phyloP scores from a whole-genome alignment of 2,329 filamentous ascomycete species.

The Hymenoscyphus albidus region DNA sequence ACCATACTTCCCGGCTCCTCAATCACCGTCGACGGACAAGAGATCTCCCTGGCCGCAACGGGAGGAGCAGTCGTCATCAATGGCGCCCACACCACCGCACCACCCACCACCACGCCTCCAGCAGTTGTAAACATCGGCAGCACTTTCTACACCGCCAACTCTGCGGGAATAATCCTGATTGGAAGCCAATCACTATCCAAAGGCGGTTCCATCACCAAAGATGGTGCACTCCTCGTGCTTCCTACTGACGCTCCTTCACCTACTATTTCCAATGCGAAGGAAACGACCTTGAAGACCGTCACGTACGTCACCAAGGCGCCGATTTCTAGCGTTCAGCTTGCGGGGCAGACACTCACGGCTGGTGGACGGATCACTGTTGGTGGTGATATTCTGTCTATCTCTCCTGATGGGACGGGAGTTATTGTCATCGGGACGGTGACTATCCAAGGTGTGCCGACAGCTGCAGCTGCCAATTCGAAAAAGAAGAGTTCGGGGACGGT shows the following conservation, averaged over 20 bases:
- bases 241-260: conserved; percentile 12
- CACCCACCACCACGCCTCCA: conserved; percentile 8
- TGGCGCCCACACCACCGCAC: conserved; percentile 9
- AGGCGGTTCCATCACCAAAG: conserved; percentile 17
- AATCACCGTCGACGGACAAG: conserved; percentile 25
- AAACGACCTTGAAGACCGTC: conserved; percentile 6
- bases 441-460: conserved; percentile 18
- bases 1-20: conserved; percentile 26
- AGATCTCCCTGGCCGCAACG: conserved; percentile 23
- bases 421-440: conserved; percentile 29
- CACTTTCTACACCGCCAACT: conserved; percentile 24
- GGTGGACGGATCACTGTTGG: conserved; percentile 30
- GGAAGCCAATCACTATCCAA: conserved; percentile 20
- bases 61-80: conserved; percentile 26
- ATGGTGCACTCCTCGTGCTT: conserved; percentile 20
- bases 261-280: conserved; percentile 2
- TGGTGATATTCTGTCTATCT: conserved; percentile 29
- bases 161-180: conserved; percentile 17
- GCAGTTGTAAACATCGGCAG: conserved; percentile 22
- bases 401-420: conserved; percentile 22
- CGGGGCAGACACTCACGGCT: conserved; percentile 28
- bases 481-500: conserved; percentile 21
- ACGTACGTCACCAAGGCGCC: conserved; percentile 5
- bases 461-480: conserved; percentile 14
- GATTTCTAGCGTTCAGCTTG: conserved; percentile 23